Base-by-base conservation (phyloP, 352 stramenopile species). In the Pythium biforme region DNA sequence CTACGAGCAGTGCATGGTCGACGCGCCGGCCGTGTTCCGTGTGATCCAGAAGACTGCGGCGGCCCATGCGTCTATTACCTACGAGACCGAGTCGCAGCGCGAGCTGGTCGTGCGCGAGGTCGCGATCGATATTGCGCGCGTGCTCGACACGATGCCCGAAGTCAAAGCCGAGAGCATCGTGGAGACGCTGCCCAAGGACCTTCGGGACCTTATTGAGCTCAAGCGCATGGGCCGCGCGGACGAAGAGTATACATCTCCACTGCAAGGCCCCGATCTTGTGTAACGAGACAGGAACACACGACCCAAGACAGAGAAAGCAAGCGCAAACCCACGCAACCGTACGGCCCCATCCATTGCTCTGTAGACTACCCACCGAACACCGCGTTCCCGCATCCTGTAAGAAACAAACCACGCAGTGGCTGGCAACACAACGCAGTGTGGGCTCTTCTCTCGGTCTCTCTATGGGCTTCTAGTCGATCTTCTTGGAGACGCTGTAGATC, bases 401-500 rank as follows among this genome's bases (percentile, higher is more conserved):
- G 31, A 37, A 2, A 43, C 37, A 19, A 20, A 14, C 37, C 37
- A 20, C 14, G 14, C 14, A n/a, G n/a, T n/a, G n/a, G n/a, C n/a
- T n/a, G n/a, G n/a, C n/a, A n/a, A n/a, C n/a, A n/a, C n/a, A n/a
- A n/a, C n/a, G n/a, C n/a, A n/a, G n/a, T n/a, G n/a, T n/a, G n/a
- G n/a, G n/a, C n/a, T 20, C 37, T 19, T 11, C 19, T 25, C 8
- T 25, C 19, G 6, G 50, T 57, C 34, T 45, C 22, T 59, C 23
- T 27, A 19, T 20, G 5, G 17, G 17, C 58, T 23, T 53, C 66
- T 94, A 95, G 59, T 95, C 86, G 57, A 91, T 60, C 66, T 95
- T 95, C 73, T 92, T 93, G 54, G 86, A 94, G 49, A 95, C 83
- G 59, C 84, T 94, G 80, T 95, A 94, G 73, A 95, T 91, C 51